These are phyloP conservation scores for Asterionellopsis glacialis DNA, from an alignment of 108 stramenopile species.

Conservation along the genomic window DNA sequence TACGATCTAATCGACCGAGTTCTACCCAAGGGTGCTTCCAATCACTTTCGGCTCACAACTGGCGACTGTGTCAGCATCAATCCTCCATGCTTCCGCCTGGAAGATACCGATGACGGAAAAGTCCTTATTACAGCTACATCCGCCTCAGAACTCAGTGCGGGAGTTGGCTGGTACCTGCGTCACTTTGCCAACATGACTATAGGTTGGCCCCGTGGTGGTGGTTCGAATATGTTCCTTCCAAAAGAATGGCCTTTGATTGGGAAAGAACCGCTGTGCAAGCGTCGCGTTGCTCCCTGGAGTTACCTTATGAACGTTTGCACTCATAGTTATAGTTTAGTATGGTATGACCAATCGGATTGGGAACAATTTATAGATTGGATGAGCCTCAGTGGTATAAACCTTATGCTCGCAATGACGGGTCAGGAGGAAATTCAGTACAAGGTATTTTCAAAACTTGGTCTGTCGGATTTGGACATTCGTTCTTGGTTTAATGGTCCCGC, in stretches of 20 bases:
- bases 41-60: too few species aligned
- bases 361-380: conserved; percentile 37
- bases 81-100: too few species aligned
- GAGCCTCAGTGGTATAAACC: conserved; percentile 39
- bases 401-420: conserved; percentile 39
- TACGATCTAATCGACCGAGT: too few species aligned
- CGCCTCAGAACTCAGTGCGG: conserved; percentile 22
- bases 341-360: conserved; percentile 38
- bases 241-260: conserved; percentile 9
- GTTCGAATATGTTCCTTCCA: conserved; percentile 6
- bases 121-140: too few species aligned
- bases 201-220: conserved; percentile 11
- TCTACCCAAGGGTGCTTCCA: too few species aligned
- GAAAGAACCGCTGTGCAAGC: not conserved
- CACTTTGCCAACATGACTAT: conserved; percentile 14
- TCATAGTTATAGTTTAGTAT: conserved; percentile 45
- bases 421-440: conserved; percentile 43
- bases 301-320: conserved; percentile 51
- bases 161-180: conserved; percentile 32
- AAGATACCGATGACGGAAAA: too few species aligned
- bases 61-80: too few species aligned
- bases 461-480: conserved; percentile 31
- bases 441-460: conserved; percentile 31
- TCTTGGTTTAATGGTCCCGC: conserved; percentile 57
- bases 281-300: conserved; percentile 1